A percentile compares a stretch with the other conserved stretches of the same genome.
Conservation (phyloP, 164 flowering plant species). For the Vitis rotundifolia region DNA sequence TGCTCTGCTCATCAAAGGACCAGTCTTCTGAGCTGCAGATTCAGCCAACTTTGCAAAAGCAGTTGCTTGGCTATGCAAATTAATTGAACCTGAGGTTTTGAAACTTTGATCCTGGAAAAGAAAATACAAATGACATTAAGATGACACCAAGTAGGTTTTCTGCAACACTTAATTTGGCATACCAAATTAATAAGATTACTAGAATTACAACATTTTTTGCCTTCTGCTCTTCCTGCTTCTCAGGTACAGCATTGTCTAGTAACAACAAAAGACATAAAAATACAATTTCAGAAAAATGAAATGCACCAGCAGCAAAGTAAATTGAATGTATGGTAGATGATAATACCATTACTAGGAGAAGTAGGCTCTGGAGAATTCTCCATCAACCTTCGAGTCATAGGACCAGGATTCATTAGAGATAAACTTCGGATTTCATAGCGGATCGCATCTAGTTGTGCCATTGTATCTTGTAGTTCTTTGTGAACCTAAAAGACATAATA, state of each 20-base stretch:
- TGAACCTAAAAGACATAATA: slow-evolving; percentile 55
- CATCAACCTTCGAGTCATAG: slow-evolving; percentile 59
- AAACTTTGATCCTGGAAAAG: slow-evolving; percentile 40
- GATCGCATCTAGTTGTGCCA: slow-evolving; percentile 87
- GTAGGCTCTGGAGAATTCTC: slow-evolving; percentile 37
- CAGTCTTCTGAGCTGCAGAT: slow-evolving; percentile 32
- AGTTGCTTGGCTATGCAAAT: slow-evolving; percentile 68
- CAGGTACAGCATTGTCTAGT: slow-evolving; percentile 14
- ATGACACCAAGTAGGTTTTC: background rate
- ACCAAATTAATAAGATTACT: slow-evolving; percentile 17
- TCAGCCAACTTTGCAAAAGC: slow-evolving; percentile 71
- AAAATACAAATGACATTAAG: background rate
- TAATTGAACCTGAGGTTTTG: slow-evolving; percentile 27
- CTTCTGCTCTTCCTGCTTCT: slow-evolving; percentile 24
- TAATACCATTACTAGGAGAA: slow-evolving; percentile 29
- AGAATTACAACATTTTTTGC: slow-evolving; percentile 17
- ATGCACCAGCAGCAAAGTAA: background rate
- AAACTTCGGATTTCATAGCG: slow-evolving; percentile 78
- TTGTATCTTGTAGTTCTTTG: slow-evolving; percentile 87
- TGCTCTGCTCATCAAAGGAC: slow-evolving; percentile 16
- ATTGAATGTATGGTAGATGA: background rate
- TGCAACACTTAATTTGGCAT: background rate
- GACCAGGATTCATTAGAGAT: slow-evolving; percentile 78
- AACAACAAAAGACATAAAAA: slow-evolving; percentile 6
- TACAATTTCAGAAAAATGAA: background rate